Percentiles rank a stretch among this genome's conserved stretches.
These are phyloP conservation scores for Raphanus raphanistrum DNA, from an alignment of 345 rosid genomes.

Conservation along the genomic window DNA sequence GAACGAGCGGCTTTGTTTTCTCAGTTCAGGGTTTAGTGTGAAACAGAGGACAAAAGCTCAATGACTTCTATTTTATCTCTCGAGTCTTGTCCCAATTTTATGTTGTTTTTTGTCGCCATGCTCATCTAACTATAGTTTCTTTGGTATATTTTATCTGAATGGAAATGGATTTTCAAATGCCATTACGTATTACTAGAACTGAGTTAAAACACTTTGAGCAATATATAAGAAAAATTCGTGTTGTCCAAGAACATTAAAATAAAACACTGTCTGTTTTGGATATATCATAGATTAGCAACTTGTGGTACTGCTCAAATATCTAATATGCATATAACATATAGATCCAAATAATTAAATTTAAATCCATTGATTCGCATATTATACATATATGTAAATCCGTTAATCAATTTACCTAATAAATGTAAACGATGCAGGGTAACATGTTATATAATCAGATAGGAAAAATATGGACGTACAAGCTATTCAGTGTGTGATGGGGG, in stretches of 20 bases:
- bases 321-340: not conserved
- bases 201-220: not conserved
- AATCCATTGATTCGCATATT: not conserved
- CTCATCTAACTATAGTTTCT: conserved; percentile 23
- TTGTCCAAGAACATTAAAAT: not conserved
- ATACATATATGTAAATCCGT: too few species aligned
- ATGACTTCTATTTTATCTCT: conserved; percentile 27
- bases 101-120: conserved; percentile 20
- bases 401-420: not conserved
- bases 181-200: conserved; percentile 12
- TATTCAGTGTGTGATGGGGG: conserved; percentile 27
- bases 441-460: not conserved
- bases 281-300: not conserved
- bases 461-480: not conserved
- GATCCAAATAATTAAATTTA: not conserved
- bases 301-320: not conserved
- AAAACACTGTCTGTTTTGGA: not conserved
- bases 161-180: conserved; percentile 6
- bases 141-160: conserved; percentile 4
- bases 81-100: not conserved
- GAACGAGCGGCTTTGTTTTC: conserved; percentile 41
- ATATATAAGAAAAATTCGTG: not conserved
- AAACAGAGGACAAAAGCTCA: conserved; percentile 21
- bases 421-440: not conserved
- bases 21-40: conserved; percentile 37